Base-by-base conservation (phyloP, 495 filamentous ascomycete species). In the Xylaria telfairii region DNA sequence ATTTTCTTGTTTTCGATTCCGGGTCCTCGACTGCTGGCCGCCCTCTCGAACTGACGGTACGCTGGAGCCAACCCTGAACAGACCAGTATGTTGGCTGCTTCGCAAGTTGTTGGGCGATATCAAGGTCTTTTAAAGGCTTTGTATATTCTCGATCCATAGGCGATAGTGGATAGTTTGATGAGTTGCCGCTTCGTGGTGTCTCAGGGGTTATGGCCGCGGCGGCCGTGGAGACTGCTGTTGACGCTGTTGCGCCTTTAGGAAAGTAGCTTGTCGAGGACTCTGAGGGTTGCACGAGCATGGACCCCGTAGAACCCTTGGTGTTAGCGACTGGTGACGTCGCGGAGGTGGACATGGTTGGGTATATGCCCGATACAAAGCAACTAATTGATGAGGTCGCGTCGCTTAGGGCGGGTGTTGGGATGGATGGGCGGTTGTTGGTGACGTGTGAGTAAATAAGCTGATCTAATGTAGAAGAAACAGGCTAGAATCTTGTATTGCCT, bases 21-120 rank as follows among this genome's bases (percentile, higher is more conserved):
- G 73, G 65, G 54, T 77, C 72, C 42, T 80, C 73, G 12, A 61
- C 67, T 15, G 21, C 37, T 26, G 67, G 68, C 68, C 42, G 46
- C 7, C 12, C 64, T 5, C 44, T 24, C 24, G 41, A 68, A 49
- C 66, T 69, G 13, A 75, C 73, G 3, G 75, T 78, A 61, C 81
- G 77, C 76, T 81, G 80, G 42, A 83, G 73, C 44, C 77, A 81
- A 74, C 83, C 75, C 57, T 75, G 46, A n/a, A 84, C 72, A 17
- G 80, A 79, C 65, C 76, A 77, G 71, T 76, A 79, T 46, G 68
- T 67, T 0, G 83, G 82, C 70, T 74, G 59, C 41, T 77, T 79
- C 7, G 81, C 77, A 19, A 86, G 79, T 49, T 84, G 76, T 69
- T 79, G 75, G 39, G 79, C 81, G 46, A 86, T 70, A 54, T 76